Evolutionary conservation across 257 asterid species (phyloP), one percentile per base, ranked within the genome.

Genomic region (Nicotiana attenuata): DNA sequence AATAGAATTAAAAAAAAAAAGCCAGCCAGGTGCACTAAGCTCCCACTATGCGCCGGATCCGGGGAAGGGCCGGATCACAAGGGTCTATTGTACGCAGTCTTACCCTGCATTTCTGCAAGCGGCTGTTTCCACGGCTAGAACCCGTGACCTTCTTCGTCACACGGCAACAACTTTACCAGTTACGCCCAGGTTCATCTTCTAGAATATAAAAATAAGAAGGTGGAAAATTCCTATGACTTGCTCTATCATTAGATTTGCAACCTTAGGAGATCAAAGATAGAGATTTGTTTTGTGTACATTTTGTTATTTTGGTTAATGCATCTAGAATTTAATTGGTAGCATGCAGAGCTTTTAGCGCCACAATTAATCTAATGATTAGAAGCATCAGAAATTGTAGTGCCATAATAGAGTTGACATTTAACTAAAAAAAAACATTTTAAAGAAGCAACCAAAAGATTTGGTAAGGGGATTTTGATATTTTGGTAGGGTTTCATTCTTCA

Each of bases 331-430:
- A 71, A 45, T 47, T 71, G 38, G 38, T 47, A 73, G 61, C 61
- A 47, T 47, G 22, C 16, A 47, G 79, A 73, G 61, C 16, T 73
- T 73, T 47, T 73, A 15, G 55, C 47, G 24, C 10, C 6, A 73
- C 47, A 8, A 73, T 73, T 73, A 73, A 24, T 73, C 61, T 73
- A 2, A 47, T 73, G 41, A 73, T 73, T 73, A 59, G 61, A 73
- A 47, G 15, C 41, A 73, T 22, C 61, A 22, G 61, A 47, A 47
- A 73, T 71, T 22, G 14, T 20, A 9, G 28, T 60, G 3, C 29
- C 29, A 60, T 24, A 73, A 19, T 73, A 14, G 61, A 73, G 79
- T 73, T 73, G 79, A 73, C 79, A 47, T 73, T 73, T 20, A 7
- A 47, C 22, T 45, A 26, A 1, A 45, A 59, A 45, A 59, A 10